Base-by-base conservation (phyloP, 768 basidiomycete species). In the Rhodotorula graminis region DNA sequence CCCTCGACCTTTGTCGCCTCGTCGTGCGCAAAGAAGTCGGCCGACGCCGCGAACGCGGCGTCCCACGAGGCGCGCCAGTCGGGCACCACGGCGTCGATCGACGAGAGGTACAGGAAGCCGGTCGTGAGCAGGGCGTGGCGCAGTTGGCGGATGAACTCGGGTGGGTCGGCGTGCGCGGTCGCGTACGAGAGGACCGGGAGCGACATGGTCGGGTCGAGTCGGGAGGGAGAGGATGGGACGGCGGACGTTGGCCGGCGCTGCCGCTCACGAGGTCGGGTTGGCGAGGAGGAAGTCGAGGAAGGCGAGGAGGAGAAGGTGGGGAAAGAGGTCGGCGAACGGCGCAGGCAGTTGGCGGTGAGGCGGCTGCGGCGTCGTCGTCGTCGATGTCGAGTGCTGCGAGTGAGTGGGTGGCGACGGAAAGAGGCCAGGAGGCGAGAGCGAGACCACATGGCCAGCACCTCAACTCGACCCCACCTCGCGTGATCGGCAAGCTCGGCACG, bases 101-200 rank as follows among this genome's bases (percentile, higher is more conserved):
- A 61, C 53, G 29, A 29, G 40, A 73, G 67, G 60, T 69, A 65
- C 47, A 73, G 37, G 60, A 73, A 73, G 29, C 72, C 72, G n/a
- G 55, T 56, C 0, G 64, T 69, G 40, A 57, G 42, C n/a, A 73
- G 72, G 2, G 67, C 67, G 2, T 49, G 37, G 27, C 57, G 72
- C 7, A 73, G 72, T 37, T 44, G 64, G 12, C 31, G 19, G 64
- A 61, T 61, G 65, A 73, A 73, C 4, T 44, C 40, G 21, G 50
- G 19, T 3, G 71, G 71, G 27, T 55, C n/a, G 2, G n/a, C 3
- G 29, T 46, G 31, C 19, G 71, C 71, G 18, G 55, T 59, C 8
- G 67, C 58, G 49, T 65, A 69, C 3, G 71, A 73, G 14, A 73
- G 64, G 18, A 49, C 11, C 3, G 71, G 67, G 12, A 73, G 56